These are phyloP conservation scores for Wickerhamomyces pijperi DNA, from an alignment of 805 yeast species.

Conservation along the genomic window DNA sequence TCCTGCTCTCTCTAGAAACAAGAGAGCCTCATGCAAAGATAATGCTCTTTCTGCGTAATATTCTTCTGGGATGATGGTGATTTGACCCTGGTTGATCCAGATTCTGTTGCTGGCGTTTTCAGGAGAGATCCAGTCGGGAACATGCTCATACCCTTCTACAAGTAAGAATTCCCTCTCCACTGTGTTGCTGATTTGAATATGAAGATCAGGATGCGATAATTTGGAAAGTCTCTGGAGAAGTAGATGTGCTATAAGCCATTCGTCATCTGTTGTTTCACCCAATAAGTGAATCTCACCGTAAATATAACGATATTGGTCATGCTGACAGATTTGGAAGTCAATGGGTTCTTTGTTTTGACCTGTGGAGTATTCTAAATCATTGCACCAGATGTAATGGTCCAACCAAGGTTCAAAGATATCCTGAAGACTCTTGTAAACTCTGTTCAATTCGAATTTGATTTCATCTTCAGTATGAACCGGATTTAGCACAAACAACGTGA, in stretches of 20 bases:
- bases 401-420: slow-evolving; percentile 25
- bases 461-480: slow-evolving; percentile 19
- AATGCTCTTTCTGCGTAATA: slow-evolving; percentile 25
- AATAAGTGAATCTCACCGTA: slow-evolving; percentile 27
- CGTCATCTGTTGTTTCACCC: slow-evolving; percentile 34
- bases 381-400: slow-evolving; percentile 29
- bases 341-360: slow-evolving; percentile 14
- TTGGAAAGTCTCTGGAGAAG: slow-evolving; percentile 25
- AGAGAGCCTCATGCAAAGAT: slow-evolving; percentile 27
- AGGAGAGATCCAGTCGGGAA: slow-evolving; percentile 39
- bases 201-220: slow-evolving; percentile 23
- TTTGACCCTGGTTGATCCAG: slow-evolving; percentile 36
- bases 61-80: slow-evolving; percentile 29
- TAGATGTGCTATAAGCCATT: slow-evolving; percentile 30
- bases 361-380: too few species aligned
- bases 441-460: slow-evolving; percentile 5
- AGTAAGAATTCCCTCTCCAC: slow-evolving; percentile 47
- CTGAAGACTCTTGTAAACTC: slow-evolving; percentile 13
- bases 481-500: slow-evolving; percentile 16
- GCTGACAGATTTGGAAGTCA: not conserved
- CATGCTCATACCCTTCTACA: slow-evolving; percentile 33
- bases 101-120: slow-evolving; percentile 35
- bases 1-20: slow-evolving; percentile 25
- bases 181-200: slow-evolving; percentile 32
- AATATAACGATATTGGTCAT: slow-evolving; percentile 10